Conservation (phyloP, 805 yeast genomes). For the Zygosaccharomyces gambellarensis region DNA sequence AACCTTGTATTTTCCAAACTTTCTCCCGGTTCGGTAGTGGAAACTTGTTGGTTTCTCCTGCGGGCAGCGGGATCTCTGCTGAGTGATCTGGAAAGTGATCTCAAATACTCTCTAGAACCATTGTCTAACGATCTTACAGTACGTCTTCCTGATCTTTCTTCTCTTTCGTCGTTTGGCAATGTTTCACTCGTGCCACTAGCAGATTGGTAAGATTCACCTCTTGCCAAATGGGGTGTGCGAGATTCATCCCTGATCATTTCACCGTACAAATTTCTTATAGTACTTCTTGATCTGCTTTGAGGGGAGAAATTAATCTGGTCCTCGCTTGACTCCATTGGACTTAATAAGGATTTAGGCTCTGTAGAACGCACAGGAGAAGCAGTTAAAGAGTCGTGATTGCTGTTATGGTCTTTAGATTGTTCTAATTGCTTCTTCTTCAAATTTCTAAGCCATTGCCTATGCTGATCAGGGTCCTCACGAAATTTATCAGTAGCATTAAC, state of each 20-base stretch:
- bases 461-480: constrained; percentile 16
- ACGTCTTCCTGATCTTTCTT: constrained; percentile 26
- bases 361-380: constrained; percentile 13
- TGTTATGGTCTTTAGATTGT: not conserved
- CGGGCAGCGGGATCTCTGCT: constrained; percentile 23
- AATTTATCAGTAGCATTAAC: constrained; percentile 22
- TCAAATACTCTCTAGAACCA: constrained; percentile 45
- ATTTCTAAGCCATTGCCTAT: constrained; percentile 11
- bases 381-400: not conserved
- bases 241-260: constrained; percentile 26
- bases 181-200: constrained; percentile 44
- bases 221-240: constrained; percentile 59
- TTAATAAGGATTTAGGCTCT: constrained; percentile 22
- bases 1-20: constrained; percentile 16
- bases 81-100: constrained; percentile 40
- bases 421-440: constrained; percentile 16
- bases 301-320: constrained; percentile 18
- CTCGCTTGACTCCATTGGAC: constrained; percentile 27
- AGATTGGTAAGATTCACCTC: constrained; percentile 72
- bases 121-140: constrained; percentile 20
- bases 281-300: constrained; percentile 1
- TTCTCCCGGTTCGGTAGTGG: constrained; percentile 8
- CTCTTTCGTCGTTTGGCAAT: constrained; percentile 7
- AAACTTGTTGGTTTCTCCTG: constrained; percentile 4
- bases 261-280: constrained; percentile 31